Evolutionary conservation across 768 basidiomycete genomes (phyloP).

Genomic region (Agrocybe pediades): DNA sequence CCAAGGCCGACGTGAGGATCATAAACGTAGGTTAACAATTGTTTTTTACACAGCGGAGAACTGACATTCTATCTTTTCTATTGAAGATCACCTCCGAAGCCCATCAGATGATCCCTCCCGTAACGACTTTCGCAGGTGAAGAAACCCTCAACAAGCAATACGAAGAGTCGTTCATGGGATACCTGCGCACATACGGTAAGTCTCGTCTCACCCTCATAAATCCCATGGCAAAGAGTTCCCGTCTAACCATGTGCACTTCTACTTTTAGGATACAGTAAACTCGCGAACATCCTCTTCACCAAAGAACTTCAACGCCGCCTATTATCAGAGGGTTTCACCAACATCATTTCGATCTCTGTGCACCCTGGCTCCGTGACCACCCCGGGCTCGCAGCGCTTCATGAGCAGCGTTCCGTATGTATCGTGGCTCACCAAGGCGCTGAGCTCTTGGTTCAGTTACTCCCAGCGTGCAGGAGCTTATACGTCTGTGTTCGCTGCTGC

Average conservation of each 20-base stretch:
- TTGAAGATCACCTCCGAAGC: background rate
- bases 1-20: background rate
- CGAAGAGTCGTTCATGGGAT: background rate
- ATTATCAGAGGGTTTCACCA: background rate
- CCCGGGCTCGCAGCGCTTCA: background rate
- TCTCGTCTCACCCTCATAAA: background rate
- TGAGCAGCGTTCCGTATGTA: background rate
- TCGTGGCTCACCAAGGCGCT: background rate
- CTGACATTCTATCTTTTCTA: background rate
- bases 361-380: slow-evolving; percentile 5
- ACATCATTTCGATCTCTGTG: slow-evolving; percentile 1
- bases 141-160: slow-evolving; percentile 2
- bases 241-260: background rate
- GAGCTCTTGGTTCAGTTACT: background rate
- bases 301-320: slow-evolving; percentile 5
- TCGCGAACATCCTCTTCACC: slow-evolving; percentile 4
- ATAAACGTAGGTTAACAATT: background rate
- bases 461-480: background rate
- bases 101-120: background rate
- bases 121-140: background rate
- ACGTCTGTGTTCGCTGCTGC: slow-evolving; percentile 3
- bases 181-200: slow-evolving; percentile 2
- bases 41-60: background rate
- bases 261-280: slow-evolving; percentile 1
- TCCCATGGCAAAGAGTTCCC: background rate